Conservation (phyloP, 306 rosid species). For the Trifolium repens region DNA sequence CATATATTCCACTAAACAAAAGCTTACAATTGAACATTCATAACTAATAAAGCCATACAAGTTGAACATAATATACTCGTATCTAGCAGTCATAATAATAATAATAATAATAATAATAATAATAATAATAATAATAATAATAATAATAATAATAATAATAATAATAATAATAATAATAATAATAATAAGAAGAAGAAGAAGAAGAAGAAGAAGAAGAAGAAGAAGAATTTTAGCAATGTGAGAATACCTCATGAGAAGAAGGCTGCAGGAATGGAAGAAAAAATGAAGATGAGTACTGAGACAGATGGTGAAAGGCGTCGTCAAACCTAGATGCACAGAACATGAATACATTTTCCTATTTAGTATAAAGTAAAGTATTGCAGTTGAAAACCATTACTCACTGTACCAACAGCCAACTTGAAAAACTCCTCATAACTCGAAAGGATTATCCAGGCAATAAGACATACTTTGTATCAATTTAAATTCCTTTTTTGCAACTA, state of each 20-base stretch:
- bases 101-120: too few relatives aligned
- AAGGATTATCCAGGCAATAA: not conserved
- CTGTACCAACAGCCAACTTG: too few relatives aligned
- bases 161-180: too few relatives aligned
- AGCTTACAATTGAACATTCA: not conserved
- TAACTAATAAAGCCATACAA: not conserved
- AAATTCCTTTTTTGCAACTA: slow-evolving; percentile 8
- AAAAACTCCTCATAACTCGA: not conserved
- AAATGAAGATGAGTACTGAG: not conserved
- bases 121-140: too few relatives aligned
- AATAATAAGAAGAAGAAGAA: too few relatives aligned
- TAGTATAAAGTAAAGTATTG: not conserved
- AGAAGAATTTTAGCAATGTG: not conserved
- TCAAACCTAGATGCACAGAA: not conserved
- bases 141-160: too few relatives aligned
- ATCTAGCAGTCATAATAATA: not conserved
- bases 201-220: too few relatives aligned
- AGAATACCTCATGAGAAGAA: slow-evolving; percentile 14
- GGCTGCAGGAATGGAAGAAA: slow-evolving; percentile 20
- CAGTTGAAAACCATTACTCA: not conserved
- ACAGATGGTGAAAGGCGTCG: not conserved
- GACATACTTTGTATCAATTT: not conserved
- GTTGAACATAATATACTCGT: not conserved
- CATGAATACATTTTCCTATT: not conserved
- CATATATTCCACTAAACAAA: not conserved